These are phyloP conservation scores for Scalesia atractyloides DNA, from an alignment of 129 eudicot species.

Conservation along the genomic window DNA sequence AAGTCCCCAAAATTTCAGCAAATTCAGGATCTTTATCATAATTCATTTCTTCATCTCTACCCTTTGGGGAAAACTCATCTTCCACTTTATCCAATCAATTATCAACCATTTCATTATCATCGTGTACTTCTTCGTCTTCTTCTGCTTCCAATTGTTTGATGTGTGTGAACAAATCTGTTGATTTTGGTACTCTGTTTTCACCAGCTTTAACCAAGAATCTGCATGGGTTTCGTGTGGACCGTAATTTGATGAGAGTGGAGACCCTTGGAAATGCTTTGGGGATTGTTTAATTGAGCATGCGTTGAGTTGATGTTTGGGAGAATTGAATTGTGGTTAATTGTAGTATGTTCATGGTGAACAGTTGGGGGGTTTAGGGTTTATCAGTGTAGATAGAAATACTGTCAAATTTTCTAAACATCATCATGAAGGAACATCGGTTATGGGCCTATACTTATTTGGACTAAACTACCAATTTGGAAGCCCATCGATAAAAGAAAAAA, in stretches of 20 bases:
- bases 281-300: constrained; percentile 21
- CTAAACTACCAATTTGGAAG: not conserved
- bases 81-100: constrained; percentile 48
- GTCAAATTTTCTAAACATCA: not conserved
- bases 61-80: constrained; percentile 51
- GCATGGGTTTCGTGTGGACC: constrained; percentile 11
- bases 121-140: constrained; percentile 35
- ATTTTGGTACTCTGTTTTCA: constrained; percentile 30
- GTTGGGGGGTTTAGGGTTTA: constrained; percentile 41
- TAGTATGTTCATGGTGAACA: constrained; percentile 27
- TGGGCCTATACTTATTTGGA: not conserved
- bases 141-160: constrained; percentile 34
- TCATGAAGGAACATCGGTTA: not conserved
- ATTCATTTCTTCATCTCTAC: constrained; percentile 53
- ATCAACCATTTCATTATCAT: constrained; percentile 42
- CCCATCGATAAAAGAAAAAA: not conserved
- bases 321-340: constrained; percentile 27
- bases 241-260: constrained; percentile 11
- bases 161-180: constrained; percentile 39
- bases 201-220: constrained; percentile 30
- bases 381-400: not conserved
- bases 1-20: constrained; percentile 76
- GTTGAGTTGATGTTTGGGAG: constrained; percentile 13
- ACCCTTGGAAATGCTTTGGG: constrained; percentile 23
- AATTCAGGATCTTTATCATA: constrained; percentile 93